These are phyloP conservation scores for Podaxis sp. DNA, from an alignment of 768 basidiomycete species.

Conservation along the genomic window DNA sequence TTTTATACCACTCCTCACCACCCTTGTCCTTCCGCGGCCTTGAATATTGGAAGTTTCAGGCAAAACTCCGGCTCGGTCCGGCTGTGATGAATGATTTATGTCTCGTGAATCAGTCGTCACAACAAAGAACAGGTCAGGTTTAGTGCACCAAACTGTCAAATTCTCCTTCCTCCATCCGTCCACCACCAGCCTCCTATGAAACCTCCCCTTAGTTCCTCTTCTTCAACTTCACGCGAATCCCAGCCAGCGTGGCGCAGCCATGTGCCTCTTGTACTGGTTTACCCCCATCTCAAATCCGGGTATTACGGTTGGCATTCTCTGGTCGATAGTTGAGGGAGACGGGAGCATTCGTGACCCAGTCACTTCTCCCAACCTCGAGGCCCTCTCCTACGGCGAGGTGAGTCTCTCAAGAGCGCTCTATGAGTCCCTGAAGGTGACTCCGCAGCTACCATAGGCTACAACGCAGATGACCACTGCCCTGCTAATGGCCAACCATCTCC, in stretches of 20 bases:
- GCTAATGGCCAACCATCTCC: too few relatives aligned
- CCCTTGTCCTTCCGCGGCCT: not conserved
- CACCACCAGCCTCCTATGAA: not conserved
- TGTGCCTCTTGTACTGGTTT: not conserved
- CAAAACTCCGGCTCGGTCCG: not conserved
- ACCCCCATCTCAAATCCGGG: not conserved
- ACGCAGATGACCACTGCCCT: too few relatives aligned
- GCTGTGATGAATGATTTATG: not conserved
- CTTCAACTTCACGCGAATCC: not conserved
- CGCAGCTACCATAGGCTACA: too few relatives aligned
- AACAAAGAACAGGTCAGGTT: not conserved
- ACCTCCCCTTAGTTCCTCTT: not conserved
- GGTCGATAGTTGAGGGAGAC: not conserved
- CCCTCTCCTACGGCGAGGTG: too few relatives aligned
- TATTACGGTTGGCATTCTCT: not conserved
- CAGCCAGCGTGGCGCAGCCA: not conserved
- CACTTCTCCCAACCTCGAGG: too few relatives aligned
- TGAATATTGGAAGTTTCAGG: not conserved
- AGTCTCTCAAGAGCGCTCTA: too few relatives aligned
- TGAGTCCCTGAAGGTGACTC: too few relatives aligned
- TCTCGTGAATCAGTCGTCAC: not conserved
- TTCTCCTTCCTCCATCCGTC: not conserved
- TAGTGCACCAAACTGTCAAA: not conserved
- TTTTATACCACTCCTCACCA: not conserved
- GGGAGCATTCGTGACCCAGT: too few relatives aligned